Evolutionary conservation across 805 yeast genomes (phyloP).

Genomic region (Candida rishiriensis): DNA sequence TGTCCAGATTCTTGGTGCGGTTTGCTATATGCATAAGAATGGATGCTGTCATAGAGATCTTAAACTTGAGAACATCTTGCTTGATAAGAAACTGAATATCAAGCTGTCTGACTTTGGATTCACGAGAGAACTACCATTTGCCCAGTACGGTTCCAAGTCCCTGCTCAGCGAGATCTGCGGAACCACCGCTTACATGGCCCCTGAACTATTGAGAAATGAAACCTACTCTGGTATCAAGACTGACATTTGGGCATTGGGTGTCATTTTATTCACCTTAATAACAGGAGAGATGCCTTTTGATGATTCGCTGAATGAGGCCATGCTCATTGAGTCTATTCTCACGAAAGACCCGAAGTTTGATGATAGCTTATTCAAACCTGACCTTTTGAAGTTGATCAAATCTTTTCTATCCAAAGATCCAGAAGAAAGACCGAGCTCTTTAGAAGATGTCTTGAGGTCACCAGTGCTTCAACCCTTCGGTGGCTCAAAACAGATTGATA

Average conservation of each 20-base stretch:
- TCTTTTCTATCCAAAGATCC: conserved; percentile 66
- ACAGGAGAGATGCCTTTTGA: conserved; percentile 91
- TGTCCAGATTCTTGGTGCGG: conserved; percentile 61
- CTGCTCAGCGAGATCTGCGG: conserved; percentile 85
- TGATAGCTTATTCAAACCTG: conserved; percentile 35
- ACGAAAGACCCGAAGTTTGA: conserved; percentile 59
- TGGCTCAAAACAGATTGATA: conserved; percentile 39
- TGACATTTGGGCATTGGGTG: conserved; percentile 91
- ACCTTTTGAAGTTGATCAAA: conserved; percentile 47
- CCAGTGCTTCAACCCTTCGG: conserved; percentile 45
- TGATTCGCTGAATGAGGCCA: conserved; percentile 62
- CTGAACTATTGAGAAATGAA: conserved; percentile 68
- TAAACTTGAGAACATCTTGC: conserved; percentile 72
- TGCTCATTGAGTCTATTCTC: conserved; percentile 53
- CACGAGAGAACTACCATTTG: conserved; percentile 61
- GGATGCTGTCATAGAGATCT: conserved; percentile 83
- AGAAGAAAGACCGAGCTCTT: conserved; percentile 48
- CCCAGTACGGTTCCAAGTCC: conserved; percentile 21
- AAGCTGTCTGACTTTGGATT: conserved; percentile 93
- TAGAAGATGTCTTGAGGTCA: conserved; percentile 45
- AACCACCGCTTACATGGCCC: conserved; percentile 95
- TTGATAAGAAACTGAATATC: conserved; percentile 52
- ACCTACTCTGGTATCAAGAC: conserved; percentile 76
- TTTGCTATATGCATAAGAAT: conserved; percentile 69
- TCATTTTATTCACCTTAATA: conserved; percentile 78